Evolutionary conservation across 495 filamentous ascomycete genomes (phyloP).

Genomic region (Astrothelium subdiscretum): DNA sequence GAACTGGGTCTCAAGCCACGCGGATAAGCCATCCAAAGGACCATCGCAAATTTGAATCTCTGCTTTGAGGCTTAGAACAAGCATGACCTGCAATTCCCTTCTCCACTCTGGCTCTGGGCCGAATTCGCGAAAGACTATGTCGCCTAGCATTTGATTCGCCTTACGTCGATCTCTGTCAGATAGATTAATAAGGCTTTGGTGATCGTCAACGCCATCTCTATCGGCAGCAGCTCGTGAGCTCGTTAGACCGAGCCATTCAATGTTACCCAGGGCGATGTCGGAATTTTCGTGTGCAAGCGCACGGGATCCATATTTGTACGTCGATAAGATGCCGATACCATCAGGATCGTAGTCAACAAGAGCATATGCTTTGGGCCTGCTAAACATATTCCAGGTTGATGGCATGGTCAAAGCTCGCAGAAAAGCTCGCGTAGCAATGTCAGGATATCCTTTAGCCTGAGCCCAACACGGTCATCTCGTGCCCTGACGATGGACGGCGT

Average conservation of each 20-base stretch:
- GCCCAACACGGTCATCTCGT: not conserved
- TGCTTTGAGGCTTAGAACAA: constrained; percentile 75
- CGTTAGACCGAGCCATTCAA: constrained; percentile 68
- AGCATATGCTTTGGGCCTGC: constrained; percentile 44
- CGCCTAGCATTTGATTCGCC: constrained; percentile 52
- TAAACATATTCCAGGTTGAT: constrained; percentile 15
- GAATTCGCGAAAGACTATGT: constrained; percentile 35
- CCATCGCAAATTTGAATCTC: constrained; percentile 79
- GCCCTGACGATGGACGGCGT: not conserved
- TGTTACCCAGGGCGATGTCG: constrained; percentile 40
- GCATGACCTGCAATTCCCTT: constrained; percentile 69
- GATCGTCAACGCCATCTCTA: constrained; percentile 8
- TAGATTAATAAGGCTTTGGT: constrained; percentile 40
- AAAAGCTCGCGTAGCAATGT: constrained; percentile 68
- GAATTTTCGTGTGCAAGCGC: constrained; percentile 59
- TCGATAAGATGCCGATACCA: constrained; percentile 74
- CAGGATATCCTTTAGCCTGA: constrained; percentile 86
- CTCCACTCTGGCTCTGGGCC: constrained; percentile 45
- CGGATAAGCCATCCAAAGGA: constrained; percentile 41
- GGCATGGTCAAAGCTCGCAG: constrained; percentile 34
- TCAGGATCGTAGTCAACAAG: constrained; percentile 83
- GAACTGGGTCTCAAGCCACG: constrained; percentile 50
- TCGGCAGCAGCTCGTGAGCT: constrained; percentile 13
- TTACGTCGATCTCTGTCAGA: constrained; percentile 56
- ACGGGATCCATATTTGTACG: constrained; percentile 75